Conservation (phyloP, 164 flowering plant species). For the Aristolochia californica region DNA sequence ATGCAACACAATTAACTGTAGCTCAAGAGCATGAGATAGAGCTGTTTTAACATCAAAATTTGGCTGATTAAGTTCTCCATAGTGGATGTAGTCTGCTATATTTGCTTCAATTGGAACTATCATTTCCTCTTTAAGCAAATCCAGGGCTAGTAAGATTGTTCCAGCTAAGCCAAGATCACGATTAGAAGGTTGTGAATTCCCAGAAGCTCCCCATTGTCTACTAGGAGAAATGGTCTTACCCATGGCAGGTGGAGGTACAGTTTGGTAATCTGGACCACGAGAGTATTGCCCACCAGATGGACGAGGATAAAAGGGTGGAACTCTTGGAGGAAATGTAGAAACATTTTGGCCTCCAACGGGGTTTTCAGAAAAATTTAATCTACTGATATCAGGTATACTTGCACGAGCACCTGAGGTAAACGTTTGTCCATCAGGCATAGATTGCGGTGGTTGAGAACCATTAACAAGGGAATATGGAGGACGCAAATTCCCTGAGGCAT, state of each 20-base stretch:
- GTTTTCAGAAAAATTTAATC: conserved; percentile 30
- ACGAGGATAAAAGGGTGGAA: conserved; percentile 21
- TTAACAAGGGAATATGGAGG: conserved; percentile 25
- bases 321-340: conserved; percentile 26
- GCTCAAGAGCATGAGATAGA: conserved; percentile 54
- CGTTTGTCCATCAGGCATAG: conserved; percentile 30
- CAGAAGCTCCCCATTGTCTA: conserved; percentile 35
- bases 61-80: conserved; percentile 46
- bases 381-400: conserved; percentile 40
- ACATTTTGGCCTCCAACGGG: conserved; percentile 14
- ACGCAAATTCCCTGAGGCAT: conserved; percentile 21
- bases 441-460: conserved; percentile 22
- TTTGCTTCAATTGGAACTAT: conserved; percentile 72
- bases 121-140: conserved; percentile 59
- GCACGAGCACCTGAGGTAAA: conserved; percentile 23
- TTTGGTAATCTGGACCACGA: no score
- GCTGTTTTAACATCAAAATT: conserved; percentile 60
- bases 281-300: no score
- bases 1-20: conserved; percentile 48
- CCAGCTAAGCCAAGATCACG: conserved; percentile 45
- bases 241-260: conserved; percentile 21
- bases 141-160: conserved; percentile 54
- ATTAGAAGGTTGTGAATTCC: conserved; percentile 38
- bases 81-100: conserved; percentile 60
- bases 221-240: conserved; percentile 18